phyloP scores from a whole-genome alignment of 345 rosid genomes.

The Euphorbia pulcherrima region DNA sequence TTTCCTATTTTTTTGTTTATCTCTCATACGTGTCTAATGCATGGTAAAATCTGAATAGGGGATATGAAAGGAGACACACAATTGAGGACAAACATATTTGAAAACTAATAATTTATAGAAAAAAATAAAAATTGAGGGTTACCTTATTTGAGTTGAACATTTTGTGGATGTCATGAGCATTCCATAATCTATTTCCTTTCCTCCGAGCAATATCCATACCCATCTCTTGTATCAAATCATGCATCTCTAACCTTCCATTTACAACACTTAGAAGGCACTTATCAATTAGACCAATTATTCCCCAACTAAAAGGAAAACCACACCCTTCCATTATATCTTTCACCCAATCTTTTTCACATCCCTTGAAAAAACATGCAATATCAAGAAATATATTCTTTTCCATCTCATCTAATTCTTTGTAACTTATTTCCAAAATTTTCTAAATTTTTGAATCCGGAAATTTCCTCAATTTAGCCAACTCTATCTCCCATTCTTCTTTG shows the following conservation, averaged over 20 bases:
- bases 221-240: constrained; percentile 3
- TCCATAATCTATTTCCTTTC: not conserved
- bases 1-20: too few relatives aligned
- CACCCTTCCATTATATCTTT: constrained; percentile 1
- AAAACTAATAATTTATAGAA: too few relatives aligned
- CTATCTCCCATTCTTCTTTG: not conserved
- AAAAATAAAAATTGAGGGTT: not conserved
- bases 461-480: not conserved
- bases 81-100: too few relatives aligned
- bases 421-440: not conserved
- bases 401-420: not conserved
- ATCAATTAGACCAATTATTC: not conserved
- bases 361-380: constrained; percentile 4
- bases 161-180: not conserved
- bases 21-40: too few relatives aligned
- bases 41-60: too few relatives aligned
- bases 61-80: too few relatives aligned
- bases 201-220: not conserved
- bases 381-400: constrained; percentile 7
- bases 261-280: not conserved
- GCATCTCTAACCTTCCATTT: not conserved
- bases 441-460: not conserved
- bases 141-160: not conserved
- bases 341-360: not conserved
- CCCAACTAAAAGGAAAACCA: not conserved